These are phyloP conservation scores for Tagetes erecta DNA, from an alignment of 129 eudicot genomes.

Conservation along the genomic window DNA sequence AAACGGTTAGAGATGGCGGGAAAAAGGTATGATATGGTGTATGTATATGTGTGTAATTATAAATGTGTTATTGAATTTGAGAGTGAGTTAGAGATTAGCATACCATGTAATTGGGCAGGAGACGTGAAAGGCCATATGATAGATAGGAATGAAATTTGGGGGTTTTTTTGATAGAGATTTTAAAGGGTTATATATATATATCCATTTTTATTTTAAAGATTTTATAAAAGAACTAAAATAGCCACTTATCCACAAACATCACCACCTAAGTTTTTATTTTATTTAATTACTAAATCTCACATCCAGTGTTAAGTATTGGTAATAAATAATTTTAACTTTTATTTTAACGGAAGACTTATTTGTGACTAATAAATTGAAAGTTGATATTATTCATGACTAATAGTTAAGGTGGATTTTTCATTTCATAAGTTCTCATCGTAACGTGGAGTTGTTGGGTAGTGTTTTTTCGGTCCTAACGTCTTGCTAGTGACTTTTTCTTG, in stretches of 20 bases:
- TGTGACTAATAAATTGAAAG: no score
- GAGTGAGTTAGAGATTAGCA: conserved; percentile 48
- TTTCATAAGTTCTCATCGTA: no score
- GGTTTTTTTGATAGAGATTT: conserved; percentile 33
- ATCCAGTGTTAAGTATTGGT: no score
- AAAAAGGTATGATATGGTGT: conserved; percentile 3
- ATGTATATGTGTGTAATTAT: not conserved
- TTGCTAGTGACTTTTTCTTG: no score
- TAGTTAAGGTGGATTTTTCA: no score
- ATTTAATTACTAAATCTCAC: no score
- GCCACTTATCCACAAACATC: not conserved
- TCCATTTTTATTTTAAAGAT: conserved; percentile 29
- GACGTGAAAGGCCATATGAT: conserved; percentile 85
- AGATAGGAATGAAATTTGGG: conserved; percentile 26
- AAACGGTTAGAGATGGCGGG: conserved; percentile 28
- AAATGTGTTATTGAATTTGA: conserved; percentile 5
- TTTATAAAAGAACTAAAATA: not conserved
- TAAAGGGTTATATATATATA: conserved; percentile 11
- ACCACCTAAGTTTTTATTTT: not conserved
- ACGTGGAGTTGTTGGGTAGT: no score
- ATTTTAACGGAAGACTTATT: no score
- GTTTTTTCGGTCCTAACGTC: no score
- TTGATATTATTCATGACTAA: no score
- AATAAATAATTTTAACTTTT: no score
- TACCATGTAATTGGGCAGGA: conserved; percentile 99